These are phyloP conservation scores for Rubia peregrina DNA, from an alignment of 305 asterid genomes.

Conservation along the genomic window DNA sequence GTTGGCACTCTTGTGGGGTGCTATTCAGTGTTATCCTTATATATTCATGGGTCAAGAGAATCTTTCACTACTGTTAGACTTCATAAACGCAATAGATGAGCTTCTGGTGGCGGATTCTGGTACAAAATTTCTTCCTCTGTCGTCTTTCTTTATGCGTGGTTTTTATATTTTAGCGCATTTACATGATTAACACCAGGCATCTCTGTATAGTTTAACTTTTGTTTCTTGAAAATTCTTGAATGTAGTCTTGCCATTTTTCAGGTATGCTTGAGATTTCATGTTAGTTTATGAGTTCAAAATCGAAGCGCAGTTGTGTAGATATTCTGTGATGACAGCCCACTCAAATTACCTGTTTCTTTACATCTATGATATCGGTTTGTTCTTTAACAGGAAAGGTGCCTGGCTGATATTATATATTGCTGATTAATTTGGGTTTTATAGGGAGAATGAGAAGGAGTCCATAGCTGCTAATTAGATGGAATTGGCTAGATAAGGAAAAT, in stretches of 20 bases:
- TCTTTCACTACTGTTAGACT: conserved; percentile 48
- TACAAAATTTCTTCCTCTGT: conserved; percentile 31
- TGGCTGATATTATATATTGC: neutral
- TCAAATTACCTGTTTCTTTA: neutral
- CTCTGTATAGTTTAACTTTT: neutral
- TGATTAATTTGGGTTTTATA: neutral
- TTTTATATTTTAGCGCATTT: neutral
- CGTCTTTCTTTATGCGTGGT: neutral
- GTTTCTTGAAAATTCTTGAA: neutral
- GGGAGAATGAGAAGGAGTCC: neutral
- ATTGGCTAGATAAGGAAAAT: neutral
- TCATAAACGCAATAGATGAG: conserved; percentile 61
- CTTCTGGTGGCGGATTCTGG: conserved; percentile 50
- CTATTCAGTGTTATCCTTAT: conserved; percentile 60
- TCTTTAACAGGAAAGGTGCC: neutral
- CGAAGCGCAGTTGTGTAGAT: neutral
- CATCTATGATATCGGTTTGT: conserved; percentile 2
- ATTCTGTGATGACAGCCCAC: neutral
- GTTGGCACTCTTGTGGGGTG: conserved; percentile 78
- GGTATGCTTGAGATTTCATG: neutral
- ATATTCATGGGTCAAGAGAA: conserved; percentile 37
- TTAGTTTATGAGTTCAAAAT: neutral
- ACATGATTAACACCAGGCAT: neutral
- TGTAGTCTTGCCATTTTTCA: too few species aligned
- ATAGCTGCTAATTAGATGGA: neutral